phyloP scores from a whole-genome alignment of 306 rosid species.

The Sesbania bispinosa region DNA sequence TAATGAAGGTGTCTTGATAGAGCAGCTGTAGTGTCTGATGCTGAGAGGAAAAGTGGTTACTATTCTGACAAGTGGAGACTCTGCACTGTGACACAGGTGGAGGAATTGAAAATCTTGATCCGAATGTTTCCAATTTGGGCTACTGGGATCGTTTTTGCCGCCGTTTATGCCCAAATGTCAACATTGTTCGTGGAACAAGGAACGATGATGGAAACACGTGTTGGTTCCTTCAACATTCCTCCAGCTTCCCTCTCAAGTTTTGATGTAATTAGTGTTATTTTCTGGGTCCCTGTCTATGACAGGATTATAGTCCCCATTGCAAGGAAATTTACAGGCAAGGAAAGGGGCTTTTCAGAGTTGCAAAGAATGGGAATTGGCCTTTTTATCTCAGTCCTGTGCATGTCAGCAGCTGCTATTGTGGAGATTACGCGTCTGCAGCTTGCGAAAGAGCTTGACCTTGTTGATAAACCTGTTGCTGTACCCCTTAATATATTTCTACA shows the following conservation, averaged over 20 bases:
- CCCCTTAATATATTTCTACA: slow-evolving; percentile 81
- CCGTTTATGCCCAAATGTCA: slow-evolving; percentile 95
- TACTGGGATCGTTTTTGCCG: slow-evolving; percentile 76
- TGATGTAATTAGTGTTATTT: slow-evolving; percentile 75
- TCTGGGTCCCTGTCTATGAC: slow-evolving; percentile 92
- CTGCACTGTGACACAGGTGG: slow-evolving; percentile 93
- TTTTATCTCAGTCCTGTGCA: slow-evolving; percentile 70
- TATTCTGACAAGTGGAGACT: slow-evolving; percentile 77
- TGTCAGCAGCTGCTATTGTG: slow-evolving; percentile 89
- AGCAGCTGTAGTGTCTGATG: slow-evolving; percentile 73
- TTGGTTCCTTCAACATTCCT: slow-evolving; percentile 87
- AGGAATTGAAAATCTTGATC: slow-evolving; percentile 85
- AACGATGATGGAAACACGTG: slow-evolving; percentile 63
- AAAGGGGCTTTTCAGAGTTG: slow-evolving; percentile 86
- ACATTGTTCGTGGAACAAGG: slow-evolving; percentile 97
- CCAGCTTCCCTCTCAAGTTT: slow-evolving; percentile 88
- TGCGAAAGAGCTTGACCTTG: slow-evolving; percentile 63
- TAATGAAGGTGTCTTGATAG: slow-evolving; percentile 81
- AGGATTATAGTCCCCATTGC: slow-evolving; percentile 75
- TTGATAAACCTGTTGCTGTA: slow-evolving; percentile 55
- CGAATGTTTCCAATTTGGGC: slow-evolving; percentile 99
- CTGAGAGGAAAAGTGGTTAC: slow-evolving; percentile 51
- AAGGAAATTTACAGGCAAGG: slow-evolving; percentile 74
- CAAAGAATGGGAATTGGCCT: slow-evolving; percentile 98
- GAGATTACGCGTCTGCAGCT: slow-evolving; percentile 69